phyloP scores from a whole-genome alignment of 768 basidiomycete species.

The Mycena albidolilacea region DNA sequence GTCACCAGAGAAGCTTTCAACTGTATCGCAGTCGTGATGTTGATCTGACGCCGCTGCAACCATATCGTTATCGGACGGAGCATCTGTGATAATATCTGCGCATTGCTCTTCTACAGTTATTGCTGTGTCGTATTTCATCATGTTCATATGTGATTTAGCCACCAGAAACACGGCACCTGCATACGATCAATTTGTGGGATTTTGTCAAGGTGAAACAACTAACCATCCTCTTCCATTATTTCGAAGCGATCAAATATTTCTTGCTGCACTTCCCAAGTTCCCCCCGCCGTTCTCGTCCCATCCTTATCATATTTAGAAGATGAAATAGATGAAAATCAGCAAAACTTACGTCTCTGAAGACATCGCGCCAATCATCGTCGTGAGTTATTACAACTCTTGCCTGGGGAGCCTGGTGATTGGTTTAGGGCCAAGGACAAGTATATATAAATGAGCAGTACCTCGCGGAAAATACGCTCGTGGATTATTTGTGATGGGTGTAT shows the following conservation, averaged over 20 bases:
- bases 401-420: neutral
- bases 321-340: neutral
- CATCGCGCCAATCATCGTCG: conserved; percentile 28
- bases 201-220: neutral
- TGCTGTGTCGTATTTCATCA: neutral
- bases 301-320: neutral
- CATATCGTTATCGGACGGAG: too few species aligned
- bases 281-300: neutral
- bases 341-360: conserved; percentile 5
- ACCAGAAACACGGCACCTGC: neutral
- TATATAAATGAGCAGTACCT: neutral
- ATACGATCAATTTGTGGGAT: neutral
- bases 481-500: neutral
- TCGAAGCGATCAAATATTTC: neutral
- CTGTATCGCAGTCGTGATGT: too few species aligned
- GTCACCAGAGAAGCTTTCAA: conserved; percentile 58
- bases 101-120: neutral
- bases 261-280: neutral
- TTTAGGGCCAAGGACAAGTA: neutral
- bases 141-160: neutral
- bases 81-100: neutral
- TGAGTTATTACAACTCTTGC: conserved; percentile 23
- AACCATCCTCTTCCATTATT: conserved; percentile 12
- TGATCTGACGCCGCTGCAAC: too few species aligned
- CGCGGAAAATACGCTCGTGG: neutral